Percentiles rank a stretch among this genome's conserved stretches.
These are phyloP conservation scores for Tylopilus felleus DNA, from an alignment of 768 basidiomycete species.

Conservation along the genomic window DNA sequence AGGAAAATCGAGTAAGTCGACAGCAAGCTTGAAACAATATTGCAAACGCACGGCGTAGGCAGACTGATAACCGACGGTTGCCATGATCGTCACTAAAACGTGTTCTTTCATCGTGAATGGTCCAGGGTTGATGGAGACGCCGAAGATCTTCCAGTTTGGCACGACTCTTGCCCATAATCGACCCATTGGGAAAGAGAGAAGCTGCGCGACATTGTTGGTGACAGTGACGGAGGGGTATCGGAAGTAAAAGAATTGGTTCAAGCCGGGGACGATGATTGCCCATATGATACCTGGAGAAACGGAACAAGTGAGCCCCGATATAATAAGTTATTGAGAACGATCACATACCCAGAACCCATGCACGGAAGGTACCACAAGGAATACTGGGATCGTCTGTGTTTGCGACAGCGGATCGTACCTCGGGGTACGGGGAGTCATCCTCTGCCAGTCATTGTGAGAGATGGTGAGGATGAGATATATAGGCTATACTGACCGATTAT, in stretches of 20 bases:
- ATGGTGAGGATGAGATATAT: conserved; percentile 11
- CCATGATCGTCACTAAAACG: conserved; percentile 71
- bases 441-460: conserved; percentile 27
- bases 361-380: conserved; percentile 57
- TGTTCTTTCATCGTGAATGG: conserved; percentile 76
- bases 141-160: conserved; percentile 52
- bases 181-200: conserved; percentile 70
- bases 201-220: conserved; percentile 61
- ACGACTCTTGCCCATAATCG: conserved; percentile 54
- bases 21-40: not conserved
- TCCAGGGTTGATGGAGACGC: conserved; percentile 66
- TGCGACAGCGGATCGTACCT: conserved; percentile 74
- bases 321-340: not conserved
- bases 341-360: conserved; percentile 51
- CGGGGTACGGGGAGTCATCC: conserved; percentile 84
- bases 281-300: conserved; percentile 36
- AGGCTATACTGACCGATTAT: conserved; percentile 19
- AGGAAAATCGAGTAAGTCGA: not conserved
- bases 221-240: conserved; percentile 52
- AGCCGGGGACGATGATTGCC: conserved; percentile 63
- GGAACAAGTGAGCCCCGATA: not conserved
- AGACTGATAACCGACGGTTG: conserved; percentile 40
- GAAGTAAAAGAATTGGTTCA: conserved; percentile 79
- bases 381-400: conserved; percentile 69
- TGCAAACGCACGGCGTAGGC: conserved; percentile 17